Evolutionary conservation across 2,329 filamentous ascomycete species (phyloP).

Genomic region (Penicillium sp.): DNA sequence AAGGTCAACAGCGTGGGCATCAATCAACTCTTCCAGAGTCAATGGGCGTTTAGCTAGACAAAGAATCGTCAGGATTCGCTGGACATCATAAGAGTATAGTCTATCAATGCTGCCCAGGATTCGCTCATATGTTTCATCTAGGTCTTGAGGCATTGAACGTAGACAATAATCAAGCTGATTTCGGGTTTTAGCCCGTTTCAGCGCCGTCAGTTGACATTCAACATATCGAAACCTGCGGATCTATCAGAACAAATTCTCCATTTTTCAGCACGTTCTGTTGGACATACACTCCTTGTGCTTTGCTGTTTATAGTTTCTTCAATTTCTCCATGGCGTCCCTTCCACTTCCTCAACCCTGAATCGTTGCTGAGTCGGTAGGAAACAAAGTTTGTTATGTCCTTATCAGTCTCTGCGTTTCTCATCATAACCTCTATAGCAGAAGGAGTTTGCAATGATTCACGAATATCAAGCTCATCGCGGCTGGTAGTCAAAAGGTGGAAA

Average conservation of each 20-base stretch:
- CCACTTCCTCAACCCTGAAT: too few species aligned
- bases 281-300: not conserved
- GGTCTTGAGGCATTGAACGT: slow-evolving; percentile 27
- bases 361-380: too few species aligned
- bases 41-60: slow-evolving; percentile 30
- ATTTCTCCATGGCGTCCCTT: not conserved
- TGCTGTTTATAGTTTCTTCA: not conserved
- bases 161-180: slow-evolving; percentile 32
- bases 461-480: slow-evolving; percentile 17
- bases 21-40: slow-evolving; percentile 29
- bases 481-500: slow-evolving; percentile 33
- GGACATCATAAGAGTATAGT: slow-evolving; percentile 25
- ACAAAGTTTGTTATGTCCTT: too few species aligned
- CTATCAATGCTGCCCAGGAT: slow-evolving; percentile 32
- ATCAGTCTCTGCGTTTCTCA: too few species aligned
- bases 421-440: too few species aligned
- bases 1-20: slow-evolving; percentile 32
- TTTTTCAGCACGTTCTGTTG: not conserved
- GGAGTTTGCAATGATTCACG: not conserved
- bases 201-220: not conserved
- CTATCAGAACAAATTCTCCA: not conserved
- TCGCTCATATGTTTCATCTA: slow-evolving; percentile 38
- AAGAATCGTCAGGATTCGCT: slow-evolving; percentile 31
- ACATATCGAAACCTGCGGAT: slow-evolving; percentile 3
- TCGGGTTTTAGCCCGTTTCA: slow-evolving; percentile 14